Percentiles rank a stretch among this genome's conserved stretches.
Evolutionary conservation across 2,329 filamentous ascomycete species (phyloP).

Genomic region (Colletotrichum tropicale): DNA sequence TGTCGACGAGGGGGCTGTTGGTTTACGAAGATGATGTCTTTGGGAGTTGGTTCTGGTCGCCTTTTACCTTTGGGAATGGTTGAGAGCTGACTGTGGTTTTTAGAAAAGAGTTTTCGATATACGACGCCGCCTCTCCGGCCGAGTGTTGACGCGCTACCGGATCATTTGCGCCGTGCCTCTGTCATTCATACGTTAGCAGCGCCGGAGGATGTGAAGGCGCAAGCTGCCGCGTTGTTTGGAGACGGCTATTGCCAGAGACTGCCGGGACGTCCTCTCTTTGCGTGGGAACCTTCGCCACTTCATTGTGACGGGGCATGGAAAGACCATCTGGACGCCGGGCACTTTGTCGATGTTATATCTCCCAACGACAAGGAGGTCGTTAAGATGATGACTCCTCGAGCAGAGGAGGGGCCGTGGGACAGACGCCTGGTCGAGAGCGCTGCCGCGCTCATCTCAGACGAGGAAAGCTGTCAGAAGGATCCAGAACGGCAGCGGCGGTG

Average conservation of each 20-base stretch:
- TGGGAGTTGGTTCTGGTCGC: not conserved
- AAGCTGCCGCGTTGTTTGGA: not conserved
- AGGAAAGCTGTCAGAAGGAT: fast-evolving
- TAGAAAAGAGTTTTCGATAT: not conserved
- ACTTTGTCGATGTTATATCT: not conserved
- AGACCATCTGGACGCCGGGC: not conserved
- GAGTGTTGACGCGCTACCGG: not conserved
- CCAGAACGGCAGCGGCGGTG: not conserved
- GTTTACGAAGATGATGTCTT: not conserved
- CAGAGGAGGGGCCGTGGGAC: not conserved
- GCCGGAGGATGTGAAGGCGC: not conserved
- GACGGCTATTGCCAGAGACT: not conserved
- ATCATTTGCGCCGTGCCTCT: not conserved
- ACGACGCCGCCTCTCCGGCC: not conserved
- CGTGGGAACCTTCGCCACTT: constrained; percentile 8
- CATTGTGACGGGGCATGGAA: not conserved
- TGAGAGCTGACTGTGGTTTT: not conserved
- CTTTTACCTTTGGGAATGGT: not conserved
- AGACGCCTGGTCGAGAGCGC: not conserved
- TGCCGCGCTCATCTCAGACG: not conserved
- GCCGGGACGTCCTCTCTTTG: not conserved
- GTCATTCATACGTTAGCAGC: not conserved
- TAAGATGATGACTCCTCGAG: not conserved
- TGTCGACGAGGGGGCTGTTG: not conserved
- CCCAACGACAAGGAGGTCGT: not conserved